A percentile compares a stretch with the other conserved stretches of the same genome.
Conservation (phyloP, 139 green algal genomes). For the Limnomonas spitsbergensis region DNA sequence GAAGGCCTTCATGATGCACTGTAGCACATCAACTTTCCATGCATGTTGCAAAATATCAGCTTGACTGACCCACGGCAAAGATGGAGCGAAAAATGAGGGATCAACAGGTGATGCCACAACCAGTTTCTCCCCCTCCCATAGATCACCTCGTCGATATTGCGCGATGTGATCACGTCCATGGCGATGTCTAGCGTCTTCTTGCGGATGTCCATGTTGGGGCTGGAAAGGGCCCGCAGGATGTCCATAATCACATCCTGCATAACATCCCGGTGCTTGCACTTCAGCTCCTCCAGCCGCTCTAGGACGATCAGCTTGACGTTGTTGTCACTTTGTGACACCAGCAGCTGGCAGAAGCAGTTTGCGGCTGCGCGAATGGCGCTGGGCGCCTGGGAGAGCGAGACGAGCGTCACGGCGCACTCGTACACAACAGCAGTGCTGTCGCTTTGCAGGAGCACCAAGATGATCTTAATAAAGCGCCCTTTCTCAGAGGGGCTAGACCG, state of each 20-base stretch:
- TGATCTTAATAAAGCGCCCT: constrained; percentile 98
- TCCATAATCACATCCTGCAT: constrained; percentile 96
- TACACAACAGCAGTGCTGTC: constrained; percentile 88
- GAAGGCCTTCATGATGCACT: too few relatives aligned
- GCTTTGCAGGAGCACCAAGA: constrained; percentile 86
- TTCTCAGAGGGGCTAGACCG: constrained; percentile 78
- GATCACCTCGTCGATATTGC: constrained; percentile 78
- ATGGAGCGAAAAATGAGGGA: constrained; percentile 6
- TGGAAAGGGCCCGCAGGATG: constrained; percentile 84
- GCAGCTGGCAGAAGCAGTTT: constrained; percentile 96
- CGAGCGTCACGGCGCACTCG: constrained; percentile 90
- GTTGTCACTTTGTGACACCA: constrained; percentile 94
- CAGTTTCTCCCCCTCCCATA: too few relatives aligned
- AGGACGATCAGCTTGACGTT: constrained; percentile 99
- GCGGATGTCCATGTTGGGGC: constrained; percentile 91
- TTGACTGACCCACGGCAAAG: too few relatives aligned
- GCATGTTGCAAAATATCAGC: too few relatives aligned
- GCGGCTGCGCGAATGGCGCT: constrained; percentile 92
- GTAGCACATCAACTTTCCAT: too few relatives aligned
- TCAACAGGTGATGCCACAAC: constrained; percentile 7
- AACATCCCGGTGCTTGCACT: constrained; percentile 70
- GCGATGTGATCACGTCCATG: constrained; percentile 86
- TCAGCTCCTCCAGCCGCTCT: constrained; percentile 79
- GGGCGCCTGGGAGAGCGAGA: constrained; percentile 85
- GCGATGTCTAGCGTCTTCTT: constrained; percentile 93